Evolutionary conservation across 2,329 filamentous ascomycete species (phyloP), one percentile per base, ranked within the genome.

Genomic region (Alternaria consortialis): DNA sequence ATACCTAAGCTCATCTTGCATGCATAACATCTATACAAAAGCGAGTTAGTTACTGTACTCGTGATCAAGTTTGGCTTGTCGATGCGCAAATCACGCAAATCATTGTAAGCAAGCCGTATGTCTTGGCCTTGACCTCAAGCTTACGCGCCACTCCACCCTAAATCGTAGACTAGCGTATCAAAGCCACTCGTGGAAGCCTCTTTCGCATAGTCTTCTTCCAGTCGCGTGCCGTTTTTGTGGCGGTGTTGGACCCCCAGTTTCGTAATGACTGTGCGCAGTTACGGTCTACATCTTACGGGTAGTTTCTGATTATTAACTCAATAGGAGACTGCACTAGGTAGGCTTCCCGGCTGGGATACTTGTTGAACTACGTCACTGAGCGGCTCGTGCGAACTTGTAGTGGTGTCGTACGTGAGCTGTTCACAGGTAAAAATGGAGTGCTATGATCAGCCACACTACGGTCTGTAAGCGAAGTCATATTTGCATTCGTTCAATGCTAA

Each of bases 31-130:
- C 12, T 7, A 0, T 29, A 3, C 4, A 5, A 44, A 43, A n/a
- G 1, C 6, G 5, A 56, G 11, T 25, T 48, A 17, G 27, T 1
- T 6, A 9, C 37, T 39, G 48, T 31, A 31, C 48, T 58, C 37
- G 40, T 43, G 31, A 40, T 31, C 6, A 27, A 42, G 15, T 34
- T 50, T 17, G 43, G 32, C 54, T 23, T 15, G 8, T 20, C 11
- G 4, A 39, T 12, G 27, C 29, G 23, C 34, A 17, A 15, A 15
- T 25, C 39, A 25, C 39, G 20, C 20, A 25, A 25, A 25, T 50
- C 34, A 42, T 53, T 20, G 56, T 62, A 57, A 62, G 47, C 53
- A 62, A 53, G 58, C 58, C 42, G 43, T 58, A 32, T 58, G 51
- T 58, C 51, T 64, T 62, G 54, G 62, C 51, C 25, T 25, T 58